Base-by-base conservation (phyloP, 116 monocot genomes). In the Papilionanthe hybrid region DNA sequence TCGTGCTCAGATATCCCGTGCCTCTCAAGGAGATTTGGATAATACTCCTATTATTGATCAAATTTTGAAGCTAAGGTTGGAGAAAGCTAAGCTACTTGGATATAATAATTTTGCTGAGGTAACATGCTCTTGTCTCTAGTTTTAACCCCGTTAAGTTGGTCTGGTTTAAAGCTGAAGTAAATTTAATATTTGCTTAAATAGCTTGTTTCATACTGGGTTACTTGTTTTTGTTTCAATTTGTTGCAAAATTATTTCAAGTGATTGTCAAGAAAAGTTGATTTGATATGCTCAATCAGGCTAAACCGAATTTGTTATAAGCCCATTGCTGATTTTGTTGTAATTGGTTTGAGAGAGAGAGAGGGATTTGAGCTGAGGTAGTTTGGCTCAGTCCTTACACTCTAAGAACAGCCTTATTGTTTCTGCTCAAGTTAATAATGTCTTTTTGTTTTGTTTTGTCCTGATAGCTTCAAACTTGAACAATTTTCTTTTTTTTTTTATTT, bases 31-130 rank as follows among this genome's bases (percentile, higher is more conserved):
- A 27, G 94, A 93, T 72, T 88, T 93, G 82, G 94, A 98, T 82
- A 98, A 98, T 80, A 85, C 88, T 82, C 77, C 79, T 20, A 90
- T 94, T 81, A 93, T 98, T 82, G 82, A 75, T 83, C 82, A 93
- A 82, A 92, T 98, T 83, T 67, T 98, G 28, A 89, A 92, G 76
- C 82, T 94, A 41, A 94, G 90, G 83, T 79, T 90, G 83, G 87
- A 98, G 81, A 98, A 98, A 83, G 91, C 93, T 55, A 98, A 93
- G 58, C 91, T 98, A 79, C 94, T 98, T 77, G 98, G 94, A 5
- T 98, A 92, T 79, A 93, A 85, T 47, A 94, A 94, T 79, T 98
- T 89, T 86, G 98, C 98, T 78, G 93, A 94, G 94, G 98, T 98
- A 85, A 78, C 67, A 5, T 71, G 8, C 83, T 12, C 72, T 80